phyloP scores from a whole-genome alignment of 805 yeast species.

The Hermanozyma aechmeae region DNA sequence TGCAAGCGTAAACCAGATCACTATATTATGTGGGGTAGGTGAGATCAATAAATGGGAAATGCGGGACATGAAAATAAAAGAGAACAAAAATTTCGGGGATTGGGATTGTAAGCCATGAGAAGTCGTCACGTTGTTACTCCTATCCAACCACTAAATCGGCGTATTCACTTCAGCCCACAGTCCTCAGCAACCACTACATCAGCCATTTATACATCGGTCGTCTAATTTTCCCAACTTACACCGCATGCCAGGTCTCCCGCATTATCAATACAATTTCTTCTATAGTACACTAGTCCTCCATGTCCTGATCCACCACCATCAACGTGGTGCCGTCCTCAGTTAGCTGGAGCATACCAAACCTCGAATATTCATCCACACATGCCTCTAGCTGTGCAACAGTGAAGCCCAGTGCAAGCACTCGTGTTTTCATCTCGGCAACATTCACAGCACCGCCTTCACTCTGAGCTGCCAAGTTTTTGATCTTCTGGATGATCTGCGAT shows the following conservation, averaged over 20 bases:
- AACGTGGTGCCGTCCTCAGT: conserved; percentile 61
- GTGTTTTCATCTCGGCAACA: conserved; percentile 45
- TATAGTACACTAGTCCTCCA: neutral
- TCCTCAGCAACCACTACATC: neutral
- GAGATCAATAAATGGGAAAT: too few species aligned
- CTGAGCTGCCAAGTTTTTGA: conserved; percentile 40
- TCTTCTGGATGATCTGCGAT: conserved; percentile 45
- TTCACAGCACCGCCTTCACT: conserved; percentile 17
- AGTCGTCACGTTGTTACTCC: neutral
- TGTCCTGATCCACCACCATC: conserved; percentile 39
- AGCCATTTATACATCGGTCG: neutral
- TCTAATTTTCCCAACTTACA: too few species aligned
- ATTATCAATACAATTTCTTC: neutral
- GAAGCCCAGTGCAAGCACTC: conserved; percentile 73
- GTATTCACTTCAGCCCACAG: neutral
- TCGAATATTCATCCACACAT: conserved; percentile 67
- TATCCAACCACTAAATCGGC: neutral
- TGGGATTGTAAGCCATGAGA: neutral
- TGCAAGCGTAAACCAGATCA: too few species aligned
- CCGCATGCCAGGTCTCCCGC: too few species aligned
- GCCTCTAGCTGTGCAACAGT: conserved; percentile 69
- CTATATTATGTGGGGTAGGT: too few species aligned
- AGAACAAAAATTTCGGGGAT: neutral
- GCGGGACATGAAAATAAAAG: too few species aligned
- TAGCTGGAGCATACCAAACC: conserved; percentile 66